These are phyloP conservation scores for Leishmania gerbilli DNA, from an alignment of 208 protist genomes.

Conservation along the genomic window DNA sequence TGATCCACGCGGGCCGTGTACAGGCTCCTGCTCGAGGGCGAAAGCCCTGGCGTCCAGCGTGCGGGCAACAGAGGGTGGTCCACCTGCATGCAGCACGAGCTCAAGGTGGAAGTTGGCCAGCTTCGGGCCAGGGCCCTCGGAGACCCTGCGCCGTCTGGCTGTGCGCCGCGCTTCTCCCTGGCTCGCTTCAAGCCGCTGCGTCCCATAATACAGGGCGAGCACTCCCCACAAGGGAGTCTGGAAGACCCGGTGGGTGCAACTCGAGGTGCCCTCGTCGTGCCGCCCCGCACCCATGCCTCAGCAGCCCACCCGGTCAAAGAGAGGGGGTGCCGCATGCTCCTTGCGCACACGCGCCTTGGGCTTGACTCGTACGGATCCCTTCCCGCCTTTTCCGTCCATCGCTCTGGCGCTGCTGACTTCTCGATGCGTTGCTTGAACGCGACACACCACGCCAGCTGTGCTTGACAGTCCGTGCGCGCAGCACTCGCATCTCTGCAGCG, in stretches of 20 bases:
- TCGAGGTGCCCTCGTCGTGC: background rate
- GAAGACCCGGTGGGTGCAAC: background rate
- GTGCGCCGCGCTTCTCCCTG: background rate
- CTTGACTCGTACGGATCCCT: background rate
- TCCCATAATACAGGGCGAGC: background rate
- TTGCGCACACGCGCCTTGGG: background rate
- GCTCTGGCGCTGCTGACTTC: background rate
- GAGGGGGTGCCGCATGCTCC: background rate
- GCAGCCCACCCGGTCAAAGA: background rate
- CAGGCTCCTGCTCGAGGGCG: background rate
- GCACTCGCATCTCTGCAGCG: background rate
- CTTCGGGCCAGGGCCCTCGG: background rate
- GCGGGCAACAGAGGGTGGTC: background rate
- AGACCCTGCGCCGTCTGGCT: background rate
- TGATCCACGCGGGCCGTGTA: background rate
- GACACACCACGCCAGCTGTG: background rate
- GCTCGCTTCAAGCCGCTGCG: background rate
- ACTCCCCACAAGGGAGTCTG: background rate
- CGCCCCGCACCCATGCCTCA: background rate
- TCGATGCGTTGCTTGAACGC: background rate
- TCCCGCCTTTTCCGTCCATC: background rate
- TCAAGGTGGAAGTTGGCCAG: background rate
- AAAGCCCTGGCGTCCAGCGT: background rate
- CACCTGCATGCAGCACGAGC: background rate
- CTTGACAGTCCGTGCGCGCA: background rate